Base-by-base conservation (phyloP, 73 alveolate species). In the Tetrahymena thermophila region DNA sequence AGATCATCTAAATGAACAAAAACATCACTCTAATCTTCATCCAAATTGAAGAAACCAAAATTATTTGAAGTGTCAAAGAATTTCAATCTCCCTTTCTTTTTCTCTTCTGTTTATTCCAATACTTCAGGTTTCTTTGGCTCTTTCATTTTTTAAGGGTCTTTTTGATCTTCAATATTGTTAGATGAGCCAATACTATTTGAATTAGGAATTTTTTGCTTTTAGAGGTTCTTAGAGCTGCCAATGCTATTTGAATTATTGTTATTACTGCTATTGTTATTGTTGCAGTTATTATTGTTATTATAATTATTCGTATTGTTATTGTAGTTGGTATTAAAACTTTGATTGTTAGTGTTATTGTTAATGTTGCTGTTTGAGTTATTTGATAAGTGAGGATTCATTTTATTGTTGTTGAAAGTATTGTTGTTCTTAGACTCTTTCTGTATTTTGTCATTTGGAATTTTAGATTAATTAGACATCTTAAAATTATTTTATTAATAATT, bases 1-100 rank as follows among this genome's bases (percentile, higher is more conserved):
- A 98, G 93, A 96, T 98, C 99, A 43, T 98, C 99, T 35, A 93
- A 95, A 56, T 98, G 99, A 57, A 97, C 98, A 94, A 98, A 98
- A 34, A 98, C 98, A 85, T 98, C 99, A 34, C 96, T 97, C 23
- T 97, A 98, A 94, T 98, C 99, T 16, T 94, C 84, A 93, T 98
- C 99, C 34, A 96, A 71, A 6, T 97, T 97, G 58, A 98, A 85
- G 94, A 98, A 98, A 21, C 99, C 99, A 94, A 96, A 98, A 55
- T 96, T 96, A 85, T 98, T 97, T 7, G 94, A 89, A 55, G 97
- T 98, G 93, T 96, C 96, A 94, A 96, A 98, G 96, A 98, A 97
- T 93, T 98, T 98, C 71, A 98, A 94, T 38, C 94, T 94, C 15
- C 99, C 99, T 25, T 95, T 95, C 23, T 71, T 71, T 25, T 71